These are phyloP conservation scores for Penicillium salamii DNA, from an alignment of 495 filamentous ascomycete genomes.

Conservation along the genomic window DNA sequence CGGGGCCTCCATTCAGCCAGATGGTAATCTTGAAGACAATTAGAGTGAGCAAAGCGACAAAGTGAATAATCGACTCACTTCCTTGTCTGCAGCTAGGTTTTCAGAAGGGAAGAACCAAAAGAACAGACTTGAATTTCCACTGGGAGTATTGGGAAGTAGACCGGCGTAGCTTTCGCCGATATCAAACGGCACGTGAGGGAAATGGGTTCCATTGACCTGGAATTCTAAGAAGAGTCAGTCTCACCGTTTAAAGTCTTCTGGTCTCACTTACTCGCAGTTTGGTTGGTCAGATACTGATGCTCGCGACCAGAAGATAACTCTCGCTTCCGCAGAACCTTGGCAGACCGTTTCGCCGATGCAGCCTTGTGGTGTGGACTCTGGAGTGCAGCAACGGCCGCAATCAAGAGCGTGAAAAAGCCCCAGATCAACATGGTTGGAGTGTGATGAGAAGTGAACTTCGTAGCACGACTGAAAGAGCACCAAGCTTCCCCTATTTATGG, in stretches of 20 bases:
- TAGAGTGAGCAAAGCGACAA: background rate
- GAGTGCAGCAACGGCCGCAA: constrained; percentile 10
- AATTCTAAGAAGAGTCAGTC: constrained; percentile 43
- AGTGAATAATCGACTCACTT: constrained; percentile 52
- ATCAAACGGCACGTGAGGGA: constrained; percentile 73
- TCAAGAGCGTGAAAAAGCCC: background rate
- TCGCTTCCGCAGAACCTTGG: background rate
- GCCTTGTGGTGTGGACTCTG: constrained; percentile 20
- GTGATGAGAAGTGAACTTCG: background rate
- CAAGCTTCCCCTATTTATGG: background rate
- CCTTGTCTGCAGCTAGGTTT: constrained; percentile 53
- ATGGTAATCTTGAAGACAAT: constrained; percentile 54
- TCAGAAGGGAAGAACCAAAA: constrained; percentile 76
- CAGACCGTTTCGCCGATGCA: background rate
- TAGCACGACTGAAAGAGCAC: background rate
- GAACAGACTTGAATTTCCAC: constrained; percentile 55
- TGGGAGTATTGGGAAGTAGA: constrained; percentile 62
- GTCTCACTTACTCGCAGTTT: constrained; percentile 13
- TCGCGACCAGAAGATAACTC: background rate
- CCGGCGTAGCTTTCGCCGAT: constrained; percentile 77
- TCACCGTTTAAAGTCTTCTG: too few relatives aligned
- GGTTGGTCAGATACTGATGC: constrained; percentile 13
- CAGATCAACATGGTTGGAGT: constrained; percentile 10
- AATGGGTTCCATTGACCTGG: constrained; percentile 60
- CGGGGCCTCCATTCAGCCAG: constrained; percentile 70